These are phyloP conservation scores for Dunaliella sp. DNA, from an alignment of 139 green algal genomes.

Conservation along the genomic window DNA sequence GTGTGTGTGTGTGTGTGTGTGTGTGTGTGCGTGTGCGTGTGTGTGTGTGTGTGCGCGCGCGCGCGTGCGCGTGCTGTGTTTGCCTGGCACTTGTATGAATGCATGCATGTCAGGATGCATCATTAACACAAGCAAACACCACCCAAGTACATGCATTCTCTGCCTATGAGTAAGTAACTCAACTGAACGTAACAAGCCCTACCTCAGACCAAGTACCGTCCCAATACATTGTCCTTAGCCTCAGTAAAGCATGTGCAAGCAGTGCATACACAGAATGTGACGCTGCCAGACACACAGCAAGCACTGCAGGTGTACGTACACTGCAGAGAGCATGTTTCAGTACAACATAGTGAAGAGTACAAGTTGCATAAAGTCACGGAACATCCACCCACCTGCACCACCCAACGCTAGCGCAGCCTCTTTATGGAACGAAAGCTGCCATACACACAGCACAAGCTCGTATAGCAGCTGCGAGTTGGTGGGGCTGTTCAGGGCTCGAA, in stretches of 20 bases:
- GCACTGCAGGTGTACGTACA: no score
- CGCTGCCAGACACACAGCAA: no score
- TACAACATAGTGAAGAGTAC: background rate
- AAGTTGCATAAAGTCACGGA: background rate
- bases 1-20: background rate
- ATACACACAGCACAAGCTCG: slow-evolving; percentile 86
- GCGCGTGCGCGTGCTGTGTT: background rate
- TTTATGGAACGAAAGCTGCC: slow-evolving; percentile 87
- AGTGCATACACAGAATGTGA: background rate
- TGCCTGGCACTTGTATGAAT: background rate
- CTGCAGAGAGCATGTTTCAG: background rate
- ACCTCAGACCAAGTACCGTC: no score
- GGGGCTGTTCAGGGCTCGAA: slow-evolving; percentile 51
- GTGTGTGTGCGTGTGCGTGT: background rate
- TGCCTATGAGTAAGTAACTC: no score
- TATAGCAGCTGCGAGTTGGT: slow-evolving; percentile 89
- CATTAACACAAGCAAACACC: background rate
- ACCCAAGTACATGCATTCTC: background rate
- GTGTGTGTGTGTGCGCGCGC: background rate
- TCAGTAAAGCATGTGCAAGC: background rate
- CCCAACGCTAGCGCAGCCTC: slow-evolving; percentile 62
- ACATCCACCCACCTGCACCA: background rate
- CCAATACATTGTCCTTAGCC: no score
- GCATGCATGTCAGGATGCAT: background rate
- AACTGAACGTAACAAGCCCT: no score